Evolutionary conservation across 306 rosid species (phyloP), one percentile per base, ranked within the genome.

Genomic region (Macrotyloma uniflorum): DNA sequence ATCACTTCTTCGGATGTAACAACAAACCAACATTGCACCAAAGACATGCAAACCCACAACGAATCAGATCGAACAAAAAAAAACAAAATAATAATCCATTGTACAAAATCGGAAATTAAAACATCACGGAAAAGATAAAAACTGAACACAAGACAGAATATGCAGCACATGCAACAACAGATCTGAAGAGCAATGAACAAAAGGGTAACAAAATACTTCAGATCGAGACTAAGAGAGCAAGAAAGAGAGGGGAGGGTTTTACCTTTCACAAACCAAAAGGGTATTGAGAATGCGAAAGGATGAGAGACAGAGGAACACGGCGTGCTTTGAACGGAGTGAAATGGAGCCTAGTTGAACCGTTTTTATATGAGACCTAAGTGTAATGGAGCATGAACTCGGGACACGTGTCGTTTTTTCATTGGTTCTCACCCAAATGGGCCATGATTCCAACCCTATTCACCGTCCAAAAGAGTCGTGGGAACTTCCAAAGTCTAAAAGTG

Each of bases 251-350:
- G 13, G 5, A 12, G 0, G 67, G 1, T 2, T 33, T 51, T 83
- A 83, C 86, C 86, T 83, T 78, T 83, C 80, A 67, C 76, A 64
- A 63, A 72, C 6, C 50, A 40, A 8, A 54, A 43, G 30, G 76
- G 83, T n/a, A 16, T 14, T 47, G 79, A 50, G 33, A 38, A 8
- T 53, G 85, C 79, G 80, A 65, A 72, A 55, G 80, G 55, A 55
- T 15, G 10, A n/a, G 61, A 75, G 49, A 61, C 1, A 53, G 76
- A 19, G 64, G 23, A 30, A 57, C 71, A 36, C 38, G 66, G 79
- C 84, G 84, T 70, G 66, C 76, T 77, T 77, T 77, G 79, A 65
- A 77, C 76, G 76, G 6, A 54, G 82, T 11, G 3, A 42, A 64
- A 53, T 3, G 0, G 2, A 2, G n/a, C 23, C 23, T 53, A 0